These are phyloP conservation scores for Euptelea pleiosperma DNA, from an alignment of 164 flowering plant species.

Conservation along the genomic window DNA sequence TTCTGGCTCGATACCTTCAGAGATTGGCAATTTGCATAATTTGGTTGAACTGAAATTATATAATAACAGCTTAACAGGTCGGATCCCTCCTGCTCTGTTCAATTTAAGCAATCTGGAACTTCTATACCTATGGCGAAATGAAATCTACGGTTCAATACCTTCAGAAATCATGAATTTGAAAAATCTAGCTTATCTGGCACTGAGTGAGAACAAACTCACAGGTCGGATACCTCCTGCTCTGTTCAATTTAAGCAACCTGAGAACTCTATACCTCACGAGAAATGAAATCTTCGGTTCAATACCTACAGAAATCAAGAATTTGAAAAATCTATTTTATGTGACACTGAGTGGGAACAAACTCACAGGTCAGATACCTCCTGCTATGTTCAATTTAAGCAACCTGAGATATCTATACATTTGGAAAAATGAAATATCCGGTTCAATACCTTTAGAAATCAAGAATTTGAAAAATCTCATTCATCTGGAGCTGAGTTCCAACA, in stretches of 20 bases:
- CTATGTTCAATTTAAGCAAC: neutral
- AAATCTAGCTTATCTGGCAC: neutral
- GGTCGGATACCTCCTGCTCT: neutral
- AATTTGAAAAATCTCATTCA: neutral
- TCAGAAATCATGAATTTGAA: neutral
- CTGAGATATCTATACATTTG: neutral
- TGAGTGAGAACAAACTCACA: neutral
- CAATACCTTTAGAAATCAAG: slow-evolving; percentile 4
- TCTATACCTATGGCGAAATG: neutral
- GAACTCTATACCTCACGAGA: neutral
- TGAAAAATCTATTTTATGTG: neutral
- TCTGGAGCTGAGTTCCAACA: neutral
- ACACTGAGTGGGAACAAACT: neutral
- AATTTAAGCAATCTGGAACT: neutral
- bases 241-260: neutral
- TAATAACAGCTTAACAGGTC: too few relatives aligned
- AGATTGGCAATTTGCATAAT: too few relatives aligned
- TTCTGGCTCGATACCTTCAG: too few relatives aligned
- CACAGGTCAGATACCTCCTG: neutral
- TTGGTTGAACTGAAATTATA: too few relatives aligned
- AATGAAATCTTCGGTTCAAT: neutral
- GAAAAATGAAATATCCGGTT: neutral
- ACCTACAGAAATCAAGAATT: neutral
- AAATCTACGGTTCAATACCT: slow-evolving; percentile 3
- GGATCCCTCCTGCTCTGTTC: neutral